phyloP scores from a whole-genome alignment of 129 eudicot genomes.

The Pseudognaphalium luteoalbum region DNA sequence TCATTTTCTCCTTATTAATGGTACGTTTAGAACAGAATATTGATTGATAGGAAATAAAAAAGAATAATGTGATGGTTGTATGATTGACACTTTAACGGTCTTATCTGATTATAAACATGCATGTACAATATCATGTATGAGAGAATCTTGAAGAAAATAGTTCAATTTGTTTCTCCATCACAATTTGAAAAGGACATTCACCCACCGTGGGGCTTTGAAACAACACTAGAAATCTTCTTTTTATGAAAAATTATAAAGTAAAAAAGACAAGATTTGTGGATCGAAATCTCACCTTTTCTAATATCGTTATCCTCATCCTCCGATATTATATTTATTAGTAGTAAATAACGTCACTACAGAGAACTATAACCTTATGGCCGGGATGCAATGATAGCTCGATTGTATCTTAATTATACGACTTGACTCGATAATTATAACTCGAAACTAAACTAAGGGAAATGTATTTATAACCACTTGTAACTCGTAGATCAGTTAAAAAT shows the following conservation, averaged over 20 bases:
- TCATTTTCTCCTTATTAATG: background rate
- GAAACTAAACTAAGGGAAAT: too few relatives aligned
- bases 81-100: constrained; percentile 34
- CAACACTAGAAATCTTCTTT: constrained; percentile 31
- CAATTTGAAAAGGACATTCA: constrained; percentile 24
- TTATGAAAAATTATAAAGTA: constrained; percentile 23
- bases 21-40: background rate
- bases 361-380: background rate
- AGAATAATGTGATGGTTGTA: constrained; percentile 10
- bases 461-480: too few relatives aligned
- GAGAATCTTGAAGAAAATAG: constrained; percentile 7
- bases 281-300: constrained; percentile 6
- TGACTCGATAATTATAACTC: too few relatives aligned
- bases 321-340: too few relatives aligned
- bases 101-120: background rate
- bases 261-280: constrained; percentile 26
- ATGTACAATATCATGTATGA: background rate
- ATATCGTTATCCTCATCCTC: background rate
- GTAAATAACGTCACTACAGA: constrained; percentile 1
- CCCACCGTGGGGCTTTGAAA: constrained; percentile 42
- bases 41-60: background rate
- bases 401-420: too few relatives aligned
- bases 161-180: background rate
- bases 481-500: too few relatives aligned
- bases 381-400: too few relatives aligned